These are phyloP conservation scores for Naganishia vaughanmartiniae DNA, from an alignment of 768 basidiomycete species.

Conservation along the genomic window DNA sequence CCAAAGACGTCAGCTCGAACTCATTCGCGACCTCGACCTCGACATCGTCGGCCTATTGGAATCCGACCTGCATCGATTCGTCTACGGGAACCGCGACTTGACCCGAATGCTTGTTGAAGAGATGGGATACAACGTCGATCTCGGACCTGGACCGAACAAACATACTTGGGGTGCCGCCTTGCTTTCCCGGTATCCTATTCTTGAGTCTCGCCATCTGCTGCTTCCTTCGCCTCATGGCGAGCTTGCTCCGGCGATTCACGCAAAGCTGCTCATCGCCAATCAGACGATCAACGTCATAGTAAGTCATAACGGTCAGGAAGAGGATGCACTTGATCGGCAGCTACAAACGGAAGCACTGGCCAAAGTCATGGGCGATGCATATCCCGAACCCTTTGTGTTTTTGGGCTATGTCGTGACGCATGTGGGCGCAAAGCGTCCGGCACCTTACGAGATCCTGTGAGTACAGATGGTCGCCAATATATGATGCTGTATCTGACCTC, in stretches of 20 bases:
- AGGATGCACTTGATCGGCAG: constrained; percentile 82
- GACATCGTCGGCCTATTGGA: constrained; percentile 61
- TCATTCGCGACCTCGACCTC: constrained; percentile 73
- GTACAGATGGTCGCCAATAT: neutral
- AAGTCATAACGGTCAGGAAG: constrained; percentile 90
- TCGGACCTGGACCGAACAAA: constrained; percentile 80
- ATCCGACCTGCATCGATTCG: constrained; percentile 58
- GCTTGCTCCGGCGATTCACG: constrained; percentile 85
- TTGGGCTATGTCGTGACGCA: constrained; percentile 50
- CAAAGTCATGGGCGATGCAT: constrained; percentile 68
- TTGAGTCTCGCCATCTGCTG: constrained; percentile 78
- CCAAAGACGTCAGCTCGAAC: constrained; percentile 64
- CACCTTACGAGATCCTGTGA: constrained; percentile 50
- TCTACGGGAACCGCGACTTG: constrained; percentile 84
- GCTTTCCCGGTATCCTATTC: constrained; percentile 85
- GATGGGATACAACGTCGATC: constrained; percentile 71
- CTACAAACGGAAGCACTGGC: constrained; percentile 78
- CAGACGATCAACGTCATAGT: constrained; percentile 78
- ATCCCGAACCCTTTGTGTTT: constrained; percentile 64
- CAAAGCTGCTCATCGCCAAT: constrained; percentile 74
- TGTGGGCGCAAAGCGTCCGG: constrained; percentile 42
- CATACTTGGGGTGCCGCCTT: constrained; percentile 87
- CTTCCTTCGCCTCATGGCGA: constrained; percentile 81
- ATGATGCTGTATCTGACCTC: neutral
- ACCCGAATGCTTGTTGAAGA: constrained; percentile 75